Evolutionary conservation across 2,329 filamentous ascomycete genomes (phyloP).

Genomic region (Colletotrichum tamarilloi): DNA sequence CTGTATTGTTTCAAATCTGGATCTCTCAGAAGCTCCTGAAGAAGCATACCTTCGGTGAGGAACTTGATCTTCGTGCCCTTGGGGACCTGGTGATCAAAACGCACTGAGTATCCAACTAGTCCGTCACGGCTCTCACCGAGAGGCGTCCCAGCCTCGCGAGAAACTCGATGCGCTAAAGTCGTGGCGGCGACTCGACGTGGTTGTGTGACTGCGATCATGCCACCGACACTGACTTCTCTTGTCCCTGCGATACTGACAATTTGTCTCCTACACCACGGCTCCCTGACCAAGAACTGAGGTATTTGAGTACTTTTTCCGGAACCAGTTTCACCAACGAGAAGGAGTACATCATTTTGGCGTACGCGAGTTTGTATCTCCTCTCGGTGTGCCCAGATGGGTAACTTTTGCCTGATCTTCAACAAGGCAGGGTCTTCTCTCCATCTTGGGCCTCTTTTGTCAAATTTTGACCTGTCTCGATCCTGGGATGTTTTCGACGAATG

Average conservation of each 20-base stretch:
- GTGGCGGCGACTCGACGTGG: constrained; percentile 94
- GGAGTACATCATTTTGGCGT: constrained; percentile 76
- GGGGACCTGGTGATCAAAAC: constrained; percentile 91
- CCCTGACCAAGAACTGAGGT: constrained; percentile 84
- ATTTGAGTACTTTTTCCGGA: constrained; percentile 98
- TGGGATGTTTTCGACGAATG: neutral
- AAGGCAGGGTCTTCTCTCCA: constrained; percentile 45
- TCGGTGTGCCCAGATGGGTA: constrained; percentile 85
- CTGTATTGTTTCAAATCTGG: constrained; percentile 87
- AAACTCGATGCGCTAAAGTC: constrained; percentile 87
- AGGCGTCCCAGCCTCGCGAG: constrained; percentile 76
- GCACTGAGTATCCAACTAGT: constrained; percentile 89
- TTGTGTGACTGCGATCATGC: constrained; percentile 92
- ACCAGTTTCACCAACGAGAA: constrained; percentile 93
- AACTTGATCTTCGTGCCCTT: constrained; percentile 90
- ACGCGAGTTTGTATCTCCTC: constrained; percentile 76
- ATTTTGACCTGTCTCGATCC: constrained; percentile 6
- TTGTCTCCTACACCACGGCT: constrained; percentile 80
- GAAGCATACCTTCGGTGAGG: constrained; percentile 93
- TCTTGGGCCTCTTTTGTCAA: constrained; percentile 13
- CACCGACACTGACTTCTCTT: constrained; percentile 69
- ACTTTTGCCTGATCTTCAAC: constrained; percentile 67
- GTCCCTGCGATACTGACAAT: constrained; percentile 59
- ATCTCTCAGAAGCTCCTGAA: constrained; percentile 93
- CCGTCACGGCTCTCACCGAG: constrained; percentile 56